Percentiles rank a stretch among this genome's conserved stretches.
These are phyloP conservation scores for Viola pubescens DNA, from an alignment of 441 rosid genomes.

Conservation along the genomic window DNA sequence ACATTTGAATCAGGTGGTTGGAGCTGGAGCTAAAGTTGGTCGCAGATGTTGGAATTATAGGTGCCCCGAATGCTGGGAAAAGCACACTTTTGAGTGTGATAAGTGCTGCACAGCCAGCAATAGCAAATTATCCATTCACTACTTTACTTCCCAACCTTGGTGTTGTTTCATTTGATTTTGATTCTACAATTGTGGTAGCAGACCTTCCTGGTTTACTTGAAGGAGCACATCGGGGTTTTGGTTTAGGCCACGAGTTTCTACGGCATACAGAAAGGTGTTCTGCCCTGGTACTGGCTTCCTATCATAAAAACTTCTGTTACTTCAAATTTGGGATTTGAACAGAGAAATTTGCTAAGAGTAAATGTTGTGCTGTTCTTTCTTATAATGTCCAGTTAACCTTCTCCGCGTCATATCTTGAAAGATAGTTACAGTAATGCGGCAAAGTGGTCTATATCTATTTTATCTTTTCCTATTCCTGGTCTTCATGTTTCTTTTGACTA, in stretches of 20 bases:
- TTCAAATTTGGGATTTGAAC: not conserved
- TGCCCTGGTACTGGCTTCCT: conserved; percentile 54
- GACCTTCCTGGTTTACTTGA: conserved; percentile 96
- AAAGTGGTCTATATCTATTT: not conserved
- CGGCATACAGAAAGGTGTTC: conserved; percentile 96
- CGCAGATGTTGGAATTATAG: conserved; percentile 87
- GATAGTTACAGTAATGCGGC: not conserved
- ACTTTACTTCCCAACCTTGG: conserved; percentile 92
- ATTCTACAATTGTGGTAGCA: conserved; percentile 85
- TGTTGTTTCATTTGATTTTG: conserved; percentile 81
- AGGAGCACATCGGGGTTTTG: conserved; percentile 93
- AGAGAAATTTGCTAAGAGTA: not conserved
- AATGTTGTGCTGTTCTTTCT: not conserved
- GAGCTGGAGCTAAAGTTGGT: conserved; percentile 87
- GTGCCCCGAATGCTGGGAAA: conserved; percentile 95
- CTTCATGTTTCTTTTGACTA: not conserved
- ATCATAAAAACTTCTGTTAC: conserved; percentile 8
- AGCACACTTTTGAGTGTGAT: conserved; percentile 82
- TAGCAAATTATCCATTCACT: conserved; percentile 90
- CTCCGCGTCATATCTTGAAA: no score
- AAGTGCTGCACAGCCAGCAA: conserved; percentile 78
- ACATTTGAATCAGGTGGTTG: conserved; percentile 64
- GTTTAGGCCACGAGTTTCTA: conserved; percentile 87
- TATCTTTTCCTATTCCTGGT: not conserved
- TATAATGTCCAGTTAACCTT: not conserved